phyloP scores from a whole-genome alignment of 75 land plant species.

The Sequoia sempervirens region DNA sequence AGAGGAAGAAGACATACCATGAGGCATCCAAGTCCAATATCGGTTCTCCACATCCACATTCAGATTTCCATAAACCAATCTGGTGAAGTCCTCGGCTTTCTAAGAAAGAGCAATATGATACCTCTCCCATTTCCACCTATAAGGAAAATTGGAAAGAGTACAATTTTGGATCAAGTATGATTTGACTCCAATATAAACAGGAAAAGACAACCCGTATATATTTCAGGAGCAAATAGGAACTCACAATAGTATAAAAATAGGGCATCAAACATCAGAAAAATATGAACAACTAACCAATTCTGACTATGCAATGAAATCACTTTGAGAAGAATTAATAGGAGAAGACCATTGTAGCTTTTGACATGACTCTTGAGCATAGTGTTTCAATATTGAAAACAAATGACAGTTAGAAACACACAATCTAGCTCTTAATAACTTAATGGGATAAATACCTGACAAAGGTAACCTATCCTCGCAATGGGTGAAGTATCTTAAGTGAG shows the following conservation, averaged over 20 bases:
- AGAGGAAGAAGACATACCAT: constrained; percentile 19
- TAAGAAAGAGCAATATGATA: constrained; percentile 49
- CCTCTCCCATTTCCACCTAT: constrained; percentile 16
- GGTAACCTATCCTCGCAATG: not conserved
- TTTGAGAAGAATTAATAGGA: not conserved
- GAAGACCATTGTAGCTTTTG: not conserved
- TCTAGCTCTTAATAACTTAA: not conserved
- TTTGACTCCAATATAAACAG: not conserved
- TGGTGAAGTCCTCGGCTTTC: constrained; percentile 42
- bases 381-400: not conserved
- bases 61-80: constrained; percentile 55
- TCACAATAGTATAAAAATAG: not conserved
- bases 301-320: not conserved
- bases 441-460: not conserved
- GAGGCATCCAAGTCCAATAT: not conserved
- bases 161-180: not conserved
- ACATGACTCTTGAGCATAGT: not conserved
- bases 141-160: not conserved
- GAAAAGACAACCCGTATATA: not conserved
- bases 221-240: not conserved
- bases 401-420: not conserved
- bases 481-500: not conserved
- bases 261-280: not conserved
- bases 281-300: not conserved
- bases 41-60: constrained; percentile 43